phyloP scores from a whole-genome alignment of 345 rosid genomes.

The Salix dunnii region DNA sequence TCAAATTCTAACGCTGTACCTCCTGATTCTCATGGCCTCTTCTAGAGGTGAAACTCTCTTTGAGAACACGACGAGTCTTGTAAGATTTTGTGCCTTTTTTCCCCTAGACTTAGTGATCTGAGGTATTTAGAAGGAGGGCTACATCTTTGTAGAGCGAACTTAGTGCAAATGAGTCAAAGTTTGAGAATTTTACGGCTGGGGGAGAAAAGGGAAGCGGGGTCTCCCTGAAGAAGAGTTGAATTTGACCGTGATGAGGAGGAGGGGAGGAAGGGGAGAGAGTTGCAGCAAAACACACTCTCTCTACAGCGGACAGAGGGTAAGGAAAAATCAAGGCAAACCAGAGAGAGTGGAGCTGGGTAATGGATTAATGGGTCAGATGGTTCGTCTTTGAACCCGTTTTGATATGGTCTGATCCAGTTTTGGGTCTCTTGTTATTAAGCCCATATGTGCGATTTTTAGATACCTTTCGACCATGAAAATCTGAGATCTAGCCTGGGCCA shows the following conservation, averaged over 20 bases:
- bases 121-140: neutral
- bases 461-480: neutral
- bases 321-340: neutral
- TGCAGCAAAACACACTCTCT: slow-evolving; percentile 41
- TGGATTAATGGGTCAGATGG: neutral
- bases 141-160: neutral
- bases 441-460: neutral
- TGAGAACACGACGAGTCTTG: slow-evolving; percentile 35
- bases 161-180: neutral
- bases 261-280: slow-evolving; percentile 31
- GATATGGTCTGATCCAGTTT: neutral
- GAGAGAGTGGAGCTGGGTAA: neutral
- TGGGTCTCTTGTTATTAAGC: neutral
- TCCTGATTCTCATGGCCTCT: slow-evolving; percentile 69
- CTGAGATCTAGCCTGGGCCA: neutral
- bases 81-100: slow-evolving; percentile 11
- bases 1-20: slow-evolving; percentile 26
- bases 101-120: slow-evolving; percentile 29
- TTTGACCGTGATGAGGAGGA: slow-evolving; percentile 15
- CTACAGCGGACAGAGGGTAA: neutral
- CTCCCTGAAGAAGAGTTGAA: slow-evolving; percentile 32
- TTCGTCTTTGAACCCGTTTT: neutral
- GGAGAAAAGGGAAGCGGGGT: slow-evolving; percentile 39
- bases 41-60: slow-evolving; percentile 59
- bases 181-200: slow-evolving; percentile 25